phyloP scores from a whole-genome alignment of 441 rosid species.

The Eruca vesicaria region DNA sequence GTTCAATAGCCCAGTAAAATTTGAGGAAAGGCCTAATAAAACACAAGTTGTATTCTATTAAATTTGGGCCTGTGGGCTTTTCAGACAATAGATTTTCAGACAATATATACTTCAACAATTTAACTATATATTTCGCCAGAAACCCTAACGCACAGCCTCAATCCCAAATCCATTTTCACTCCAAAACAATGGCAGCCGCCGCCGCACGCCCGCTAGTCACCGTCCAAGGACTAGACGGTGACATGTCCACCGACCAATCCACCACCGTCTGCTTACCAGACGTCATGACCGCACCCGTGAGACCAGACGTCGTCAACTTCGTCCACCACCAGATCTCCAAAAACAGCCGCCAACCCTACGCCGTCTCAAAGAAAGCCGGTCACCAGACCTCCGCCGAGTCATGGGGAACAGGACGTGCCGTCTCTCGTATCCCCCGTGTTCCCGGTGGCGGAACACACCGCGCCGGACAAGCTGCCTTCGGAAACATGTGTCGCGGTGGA shows the following conservation, averaged over 20 bases:
- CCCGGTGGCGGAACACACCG: conserved; percentile 95
- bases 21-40: background rate
- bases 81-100: background rate
- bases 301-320: conserved; percentile 70
- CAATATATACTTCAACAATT: background rate
- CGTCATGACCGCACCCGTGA: conserved; percentile 66
- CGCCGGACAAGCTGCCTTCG: conserved; percentile 94
- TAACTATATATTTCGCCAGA: background rate
- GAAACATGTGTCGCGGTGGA: conserved; percentile 96
- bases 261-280: conserved; percentile 56
- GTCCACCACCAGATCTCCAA: conserved; percentile 72
- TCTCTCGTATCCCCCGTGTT: conserved; percentile 89
- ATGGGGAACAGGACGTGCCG: conserved; percentile 89
- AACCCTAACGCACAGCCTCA: background rate
- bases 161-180: background rate
- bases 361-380: conserved; percentile 76
- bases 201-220: conserved; percentile 71
- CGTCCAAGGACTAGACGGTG: conserved; percentile 65
- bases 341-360: conserved; percentile 83
- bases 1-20: background rate
- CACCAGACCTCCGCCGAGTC: conserved; percentile 96
- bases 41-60: background rate
- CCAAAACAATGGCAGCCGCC: conserved; percentile 34
- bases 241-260: conserved; percentile 63
- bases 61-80: conserved; percentile 12